Base-by-base conservation (phyloP, 2,329 filamentous ascomycete genomes). In the Proliferodiscus dingleyae region DNA sequence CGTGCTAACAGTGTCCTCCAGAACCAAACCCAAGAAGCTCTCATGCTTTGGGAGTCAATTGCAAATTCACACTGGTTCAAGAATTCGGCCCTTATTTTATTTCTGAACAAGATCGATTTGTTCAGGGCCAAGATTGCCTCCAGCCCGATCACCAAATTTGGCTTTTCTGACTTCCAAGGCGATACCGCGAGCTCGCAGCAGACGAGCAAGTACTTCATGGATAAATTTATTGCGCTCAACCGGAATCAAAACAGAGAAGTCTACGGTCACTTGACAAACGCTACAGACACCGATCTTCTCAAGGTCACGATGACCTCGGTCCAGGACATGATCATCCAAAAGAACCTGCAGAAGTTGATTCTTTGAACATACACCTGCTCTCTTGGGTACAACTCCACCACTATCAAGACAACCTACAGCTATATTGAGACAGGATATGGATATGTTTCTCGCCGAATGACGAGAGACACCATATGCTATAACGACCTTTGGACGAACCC, bases 1-100 rank as follows among this genome's bases (percentile, higher is more conserved):
- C 21, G 32, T 15, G 43, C 60, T 63, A 51, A 65, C 46, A 26
- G 29, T 21, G 37, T 11, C 11, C 18, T 34, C 6, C 54, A 89
- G 85, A 91, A 91, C 64, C 87, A 90, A 86, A 91, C 90, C 86
- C 87, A 89, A 66, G 87, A 91, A 67, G 86, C 87, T 2, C 72
- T 91, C 59, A 90, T 90, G 85, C 74, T 91, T 15, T 91, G 88
- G 73, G 87, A 90, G 64, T 89, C 86, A 1, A 85, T 91, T 53
- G 85, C 85, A 61, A 90, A 90, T 64, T 89, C 86, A 3, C 85
- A 89, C 63, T 91, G 87, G 87, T 91, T 91, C 68, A 81, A 82
- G 59, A 83, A 85, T 56, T 89, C 87, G 32, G 81, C 86, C 1
- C 82, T 90, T 49, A 90, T 91, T 55, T 77, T 91, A 41, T 91